Conservation (phyloP, 352 stramenopile species). For the Plasmopara muralis region DNA sequence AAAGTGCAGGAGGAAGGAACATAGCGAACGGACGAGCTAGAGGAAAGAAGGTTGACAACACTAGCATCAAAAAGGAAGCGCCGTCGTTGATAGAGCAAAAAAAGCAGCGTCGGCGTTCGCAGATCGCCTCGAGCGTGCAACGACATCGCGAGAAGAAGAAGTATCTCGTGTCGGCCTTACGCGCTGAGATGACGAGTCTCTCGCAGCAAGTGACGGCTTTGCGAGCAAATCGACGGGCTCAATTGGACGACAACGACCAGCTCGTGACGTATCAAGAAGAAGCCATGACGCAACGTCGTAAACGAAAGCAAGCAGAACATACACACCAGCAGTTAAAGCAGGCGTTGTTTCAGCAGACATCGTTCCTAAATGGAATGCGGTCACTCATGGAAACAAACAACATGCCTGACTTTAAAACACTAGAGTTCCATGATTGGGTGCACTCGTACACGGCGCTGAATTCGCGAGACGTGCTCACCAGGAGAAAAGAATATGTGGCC, state of each 20-base stretch:
- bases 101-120: constrained; percentile 42
- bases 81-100: constrained; percentile 50
- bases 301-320: constrained; percentile 50
- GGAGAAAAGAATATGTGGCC: constrained; percentile 40
- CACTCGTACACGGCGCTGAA: constrained; percentile 61
- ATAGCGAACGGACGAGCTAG: too few species aligned
- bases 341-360: constrained; percentile 62
- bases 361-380: constrained; percentile 48
- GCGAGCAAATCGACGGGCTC: constrained; percentile 31
- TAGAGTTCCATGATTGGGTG: constrained; percentile 72
- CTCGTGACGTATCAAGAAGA: constrained; percentile 52
- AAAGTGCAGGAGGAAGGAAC: too few species aligned
- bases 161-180: constrained; percentile 36
- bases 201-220: constrained; percentile 35
- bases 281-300: constrained; percentile 53
- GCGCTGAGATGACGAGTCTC: constrained; percentile 36
- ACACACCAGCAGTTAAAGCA: constrained; percentile 52
- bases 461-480: constrained; percentile 18
- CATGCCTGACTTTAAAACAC: constrained; percentile 34
- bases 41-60: too few species aligned
- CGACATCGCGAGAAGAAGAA: constrained; percentile 67
- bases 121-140: constrained; percentile 65
- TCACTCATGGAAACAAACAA: constrained; percentile 30
- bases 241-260: constrained; percentile 25
- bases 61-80: constrained; percentile 4